These are phyloP conservation scores for Wallacemonas sp. DNA, from an alignment of 208 protist genomes.

Conservation along the genomic window DNA sequence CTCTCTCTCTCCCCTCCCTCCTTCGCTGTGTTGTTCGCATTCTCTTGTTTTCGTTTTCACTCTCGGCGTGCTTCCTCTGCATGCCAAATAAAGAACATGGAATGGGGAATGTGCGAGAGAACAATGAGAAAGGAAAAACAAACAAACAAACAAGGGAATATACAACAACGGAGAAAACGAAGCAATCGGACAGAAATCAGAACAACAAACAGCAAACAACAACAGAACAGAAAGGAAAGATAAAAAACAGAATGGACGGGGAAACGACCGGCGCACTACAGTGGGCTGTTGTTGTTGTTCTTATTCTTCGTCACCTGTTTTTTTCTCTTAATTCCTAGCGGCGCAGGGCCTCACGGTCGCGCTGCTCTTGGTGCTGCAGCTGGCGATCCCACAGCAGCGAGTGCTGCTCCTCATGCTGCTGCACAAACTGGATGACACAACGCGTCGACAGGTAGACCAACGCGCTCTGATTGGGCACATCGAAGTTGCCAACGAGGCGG, in stretches of 20 bases:
- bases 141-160: conserved; percentile 18
- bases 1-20: no score
- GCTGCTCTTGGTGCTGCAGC: conserved; percentile 21
- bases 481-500: conserved; percentile 61
- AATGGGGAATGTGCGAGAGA: background rate
- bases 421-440: conserved; percentile 72
- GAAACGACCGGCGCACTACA: background rate
- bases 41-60: no score
- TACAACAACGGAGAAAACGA: conserved; percentile 7
- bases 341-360: no score
- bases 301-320: no score
- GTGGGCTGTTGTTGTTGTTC: no score
- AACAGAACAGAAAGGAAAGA: conserved; percentile 9
- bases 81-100: background rate
- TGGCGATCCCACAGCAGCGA: conserved; percentile 51
- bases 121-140: no score
- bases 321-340: no score
- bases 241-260: background rate
- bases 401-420: conserved; percentile 57
- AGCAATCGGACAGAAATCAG: conserved; percentile 1
- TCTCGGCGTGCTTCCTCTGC: no score
- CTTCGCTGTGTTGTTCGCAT: no score
- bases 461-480: conserved; percentile 62
- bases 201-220: conserved; percentile 6
- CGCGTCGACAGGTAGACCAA: conserved; percentile 74